These are phyloP conservation scores for Tylopilus plumbeoviolaceoides DNA, from an alignment of 768 basidiomycete genomes.

Conservation along the genomic window DNA sequence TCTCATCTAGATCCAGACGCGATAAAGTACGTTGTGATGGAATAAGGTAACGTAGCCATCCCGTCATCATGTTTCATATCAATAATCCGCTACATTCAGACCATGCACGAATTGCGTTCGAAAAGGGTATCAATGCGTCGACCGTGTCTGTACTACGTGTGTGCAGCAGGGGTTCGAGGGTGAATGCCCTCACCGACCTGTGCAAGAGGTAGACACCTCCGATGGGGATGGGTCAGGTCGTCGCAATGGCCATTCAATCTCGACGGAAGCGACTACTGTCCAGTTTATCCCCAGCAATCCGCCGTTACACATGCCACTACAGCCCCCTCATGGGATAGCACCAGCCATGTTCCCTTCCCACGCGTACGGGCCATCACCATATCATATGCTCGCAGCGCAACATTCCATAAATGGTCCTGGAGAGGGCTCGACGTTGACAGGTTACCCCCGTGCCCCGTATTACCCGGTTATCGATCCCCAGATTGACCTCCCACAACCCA, in stretches of 20 bases:
- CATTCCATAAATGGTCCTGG: conserved; percentile 16
- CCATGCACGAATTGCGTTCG: conserved; percentile 49
- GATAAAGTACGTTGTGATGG: conserved; percentile 64
- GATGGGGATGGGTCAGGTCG: conserved; percentile 21
- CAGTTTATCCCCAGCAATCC: conserved; percentile 14
- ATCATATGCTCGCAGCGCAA: conserved; percentile 26
- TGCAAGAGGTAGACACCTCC: conserved; percentile 21
- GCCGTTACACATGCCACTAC: conserved; percentile 12
- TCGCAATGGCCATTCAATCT: conserved; percentile 1
- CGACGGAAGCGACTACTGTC: background rate
- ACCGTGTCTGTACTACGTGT: conserved; percentile 45
- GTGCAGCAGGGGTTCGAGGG: conserved; percentile 40
- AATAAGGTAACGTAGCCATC: conserved; percentile 37
- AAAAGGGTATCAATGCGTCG: conserved; percentile 50
- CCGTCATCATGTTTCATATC: conserved; percentile 1
- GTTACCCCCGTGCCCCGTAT: conserved; percentile 29
- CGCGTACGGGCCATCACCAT: conserved; percentile 26
- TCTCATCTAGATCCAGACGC: conserved; percentile 37
- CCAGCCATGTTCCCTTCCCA: conserved; percentile 23
- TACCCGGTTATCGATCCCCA: conserved; percentile 41
- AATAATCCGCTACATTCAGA: conserved; percentile 27
- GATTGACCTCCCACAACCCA: conserved; percentile 28
- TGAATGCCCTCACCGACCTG: conserved; percentile 42
- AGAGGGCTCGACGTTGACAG: conserved; percentile 22
- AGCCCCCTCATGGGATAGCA: conserved; percentile 16